Evolutionary conservation across 768 basidiomycete genomes (phyloP).

Genomic region (Serendipita sp.): DNA sequence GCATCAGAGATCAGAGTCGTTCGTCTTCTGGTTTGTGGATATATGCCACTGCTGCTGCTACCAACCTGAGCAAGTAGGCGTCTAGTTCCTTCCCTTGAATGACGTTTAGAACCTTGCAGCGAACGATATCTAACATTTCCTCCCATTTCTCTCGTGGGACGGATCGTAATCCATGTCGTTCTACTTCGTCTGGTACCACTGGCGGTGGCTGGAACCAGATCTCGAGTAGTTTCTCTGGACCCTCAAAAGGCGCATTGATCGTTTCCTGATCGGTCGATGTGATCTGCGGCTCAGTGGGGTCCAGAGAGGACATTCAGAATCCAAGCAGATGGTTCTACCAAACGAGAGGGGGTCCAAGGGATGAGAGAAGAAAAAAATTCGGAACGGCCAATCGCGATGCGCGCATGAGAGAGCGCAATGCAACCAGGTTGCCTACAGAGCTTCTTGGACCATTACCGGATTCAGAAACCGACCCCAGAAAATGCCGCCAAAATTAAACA

Average conservation of each 20-base stretch:
- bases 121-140: slow-evolving; percentile 91
- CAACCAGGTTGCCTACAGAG: neutral
- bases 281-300: neutral
- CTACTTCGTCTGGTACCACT: slow-evolving; percentile 31
- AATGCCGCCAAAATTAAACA: slow-evolving; percentile 3
- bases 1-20: neutral
- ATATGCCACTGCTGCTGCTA: slow-evolving; percentile 7
- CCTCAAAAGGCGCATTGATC: slow-evolving; percentile 50
- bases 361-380: neutral
- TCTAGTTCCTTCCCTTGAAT: slow-evolving; percentile 81
- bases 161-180: slow-evolving; percentile 53
- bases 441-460: neutral
- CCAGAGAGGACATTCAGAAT: slow-evolving; percentile 3
- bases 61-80: slow-evolving; percentile 89
- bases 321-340: neutral
- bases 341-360: too few species aligned
- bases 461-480: neutral
- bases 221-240: slow-evolving; percentile 89
- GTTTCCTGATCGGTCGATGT: neutral
- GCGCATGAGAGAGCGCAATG: too few species aligned
- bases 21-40: slow-evolving; percentile 3
- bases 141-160: slow-evolving; percentile 75
- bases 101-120: slow-evolving; percentile 87
- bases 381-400: neutral
- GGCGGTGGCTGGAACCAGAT: slow-evolving; percentile 88